Evolutionary conservation across 306 rosid genomes (phyloP).

Genomic region (Pachyrhizus erosus): DNA sequence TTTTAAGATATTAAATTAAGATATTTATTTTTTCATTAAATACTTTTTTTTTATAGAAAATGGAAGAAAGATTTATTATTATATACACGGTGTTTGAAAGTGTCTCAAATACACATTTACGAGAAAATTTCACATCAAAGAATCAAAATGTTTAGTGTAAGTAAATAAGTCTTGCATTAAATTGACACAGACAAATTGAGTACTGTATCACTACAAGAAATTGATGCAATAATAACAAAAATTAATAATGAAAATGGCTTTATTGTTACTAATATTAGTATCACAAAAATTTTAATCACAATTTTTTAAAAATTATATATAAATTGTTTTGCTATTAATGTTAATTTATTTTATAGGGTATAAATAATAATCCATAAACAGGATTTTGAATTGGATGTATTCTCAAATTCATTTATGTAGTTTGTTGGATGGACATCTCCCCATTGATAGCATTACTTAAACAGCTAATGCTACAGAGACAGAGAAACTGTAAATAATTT

Average conservation of each 20-base stretch:
- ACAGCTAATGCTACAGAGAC: neutral
- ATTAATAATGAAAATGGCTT: no score
- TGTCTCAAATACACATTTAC: neutral
- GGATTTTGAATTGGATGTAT: neutral
- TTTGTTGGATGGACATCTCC: neutral
- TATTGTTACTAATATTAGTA: no score
- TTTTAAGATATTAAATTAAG: no score
- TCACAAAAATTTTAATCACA: no score
- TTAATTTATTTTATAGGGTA: no score
- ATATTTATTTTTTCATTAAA: no score
- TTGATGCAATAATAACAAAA: no score
- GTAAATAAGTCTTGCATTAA: neutral
- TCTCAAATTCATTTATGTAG: neutral
- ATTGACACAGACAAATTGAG: no score
- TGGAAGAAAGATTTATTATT: neutral
- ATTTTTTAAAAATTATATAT: no score
- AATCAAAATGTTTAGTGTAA: neutral
- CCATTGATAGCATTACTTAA: neutral
- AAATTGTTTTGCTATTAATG: no score
- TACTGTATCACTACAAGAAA: no score
- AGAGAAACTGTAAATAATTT: slow-evolving; percentile 12
- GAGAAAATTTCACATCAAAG: neutral
- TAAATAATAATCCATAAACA: neutral
- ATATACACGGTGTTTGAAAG: neutral
- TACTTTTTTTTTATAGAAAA: neutral